phyloP scores from a whole-genome alignment of 768 basidiomycete species.

The Floccularia luteovirens region DNA sequence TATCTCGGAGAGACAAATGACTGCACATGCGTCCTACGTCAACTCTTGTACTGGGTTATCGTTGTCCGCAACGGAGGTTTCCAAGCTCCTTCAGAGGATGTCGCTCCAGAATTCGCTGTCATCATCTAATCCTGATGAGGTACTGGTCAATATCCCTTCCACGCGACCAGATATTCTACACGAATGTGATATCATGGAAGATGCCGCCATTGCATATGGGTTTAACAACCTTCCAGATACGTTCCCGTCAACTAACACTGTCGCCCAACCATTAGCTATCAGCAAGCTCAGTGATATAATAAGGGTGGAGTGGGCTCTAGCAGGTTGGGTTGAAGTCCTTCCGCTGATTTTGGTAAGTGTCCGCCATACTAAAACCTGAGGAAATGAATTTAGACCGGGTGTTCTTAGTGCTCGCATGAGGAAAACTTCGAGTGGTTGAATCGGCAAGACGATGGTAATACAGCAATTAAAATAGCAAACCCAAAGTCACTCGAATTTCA shows the following conservation, averaged over 20 bases:
- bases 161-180: constrained; percentile 98
- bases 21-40: constrained; percentile 82
- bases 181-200: constrained; percentile 98
- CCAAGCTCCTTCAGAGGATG: constrained; percentile 78
- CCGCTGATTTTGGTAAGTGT: constrained; percentile 82
- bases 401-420: constrained; percentile 86
- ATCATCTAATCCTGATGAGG: constrained; percentile 49
- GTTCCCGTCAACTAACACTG: constrained; percentile 91
- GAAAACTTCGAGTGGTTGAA: constrained; percentile 97
- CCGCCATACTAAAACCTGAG: background rate
- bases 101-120: constrained; percentile 55
- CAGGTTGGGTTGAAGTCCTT: constrained; percentile 94
- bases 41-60: constrained; percentile 91
- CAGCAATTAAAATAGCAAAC: constrained; percentile 89
- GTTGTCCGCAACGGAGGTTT: constrained; percentile 58
- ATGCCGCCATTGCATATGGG: constrained; percentile 95
- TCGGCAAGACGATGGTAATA: constrained; percentile 70
- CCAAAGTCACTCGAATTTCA: constrained; percentile 98
- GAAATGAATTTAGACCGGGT: constrained; percentile 3
- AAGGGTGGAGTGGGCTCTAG: constrained; percentile 85
- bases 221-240: constrained; percentile 93
- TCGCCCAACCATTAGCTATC: constrained; percentile 85
- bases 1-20: constrained; percentile 61
- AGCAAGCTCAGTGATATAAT: constrained; percentile 88
- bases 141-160: constrained; percentile 77